Evolutionary conservation across 2,329 filamentous ascomycete species (phyloP).

Genomic region (Zymoseptoria passerinii): DNA sequence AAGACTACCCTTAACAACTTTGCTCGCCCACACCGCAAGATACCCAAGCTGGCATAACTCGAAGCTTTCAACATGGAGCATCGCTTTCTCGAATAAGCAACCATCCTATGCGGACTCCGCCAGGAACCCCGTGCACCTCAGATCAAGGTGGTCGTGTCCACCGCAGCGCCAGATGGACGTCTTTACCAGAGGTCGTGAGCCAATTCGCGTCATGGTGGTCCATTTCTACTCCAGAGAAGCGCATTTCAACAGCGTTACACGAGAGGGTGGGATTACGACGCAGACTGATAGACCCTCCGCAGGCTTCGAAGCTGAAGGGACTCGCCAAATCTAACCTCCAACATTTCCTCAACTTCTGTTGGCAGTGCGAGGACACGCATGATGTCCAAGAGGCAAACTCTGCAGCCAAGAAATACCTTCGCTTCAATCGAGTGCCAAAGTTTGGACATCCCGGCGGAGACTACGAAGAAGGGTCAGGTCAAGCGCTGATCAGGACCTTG

Average conservation of each 20-base stretch:
- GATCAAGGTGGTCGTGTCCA: background rate
- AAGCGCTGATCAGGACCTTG: too few relatives aligned
- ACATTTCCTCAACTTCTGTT: slow-evolving; percentile 3
- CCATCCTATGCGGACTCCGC: too few relatives aligned
- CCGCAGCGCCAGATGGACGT: background rate
- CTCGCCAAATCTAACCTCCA: background rate
- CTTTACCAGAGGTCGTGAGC: background rate
- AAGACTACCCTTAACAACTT: too few relatives aligned
- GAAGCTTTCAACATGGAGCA: too few relatives aligned
- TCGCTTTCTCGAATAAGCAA: too few relatives aligned
- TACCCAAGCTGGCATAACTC: too few relatives aligned
- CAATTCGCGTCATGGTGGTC: too few relatives aligned
- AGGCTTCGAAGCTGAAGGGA: slow-evolving; percentile 4
- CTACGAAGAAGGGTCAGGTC: background rate
- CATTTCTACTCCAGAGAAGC: too few relatives aligned
- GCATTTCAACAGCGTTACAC: too few relatives aligned
- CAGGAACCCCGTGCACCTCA: too few relatives aligned
- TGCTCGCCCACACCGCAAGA: too few relatives aligned
- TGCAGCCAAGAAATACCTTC: background rate
- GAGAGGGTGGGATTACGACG: too few relatives aligned
- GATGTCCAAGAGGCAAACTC: slow-evolving; percentile 7
- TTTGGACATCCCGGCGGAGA: background rate
- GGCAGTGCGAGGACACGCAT: background rate
- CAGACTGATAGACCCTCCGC: slow-evolving; percentile 7
- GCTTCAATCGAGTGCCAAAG: background rate